Percentiles rank a stretch among this genome's conserved stretches.
phyloP scores from a whole-genome alignment of 306 rosid species.

The Abrus pulchellus region DNA sequence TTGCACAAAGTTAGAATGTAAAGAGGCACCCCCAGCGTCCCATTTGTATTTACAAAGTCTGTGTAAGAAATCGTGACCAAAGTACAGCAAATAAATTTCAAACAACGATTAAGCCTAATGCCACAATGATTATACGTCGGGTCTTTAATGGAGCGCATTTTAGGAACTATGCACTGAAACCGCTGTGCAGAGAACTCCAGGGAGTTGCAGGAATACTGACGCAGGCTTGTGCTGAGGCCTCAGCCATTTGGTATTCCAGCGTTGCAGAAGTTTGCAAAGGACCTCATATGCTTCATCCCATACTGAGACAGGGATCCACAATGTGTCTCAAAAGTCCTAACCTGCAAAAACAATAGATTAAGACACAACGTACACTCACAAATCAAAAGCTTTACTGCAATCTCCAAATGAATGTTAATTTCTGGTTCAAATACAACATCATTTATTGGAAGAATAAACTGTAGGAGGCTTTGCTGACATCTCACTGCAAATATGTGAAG shows the following conservation, averaged over 20 bases:
- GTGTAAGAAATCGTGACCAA: slow-evolving; percentile 1
- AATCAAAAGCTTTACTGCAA: slow-evolving; percentile 34
- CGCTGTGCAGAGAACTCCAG: slow-evolving; percentile 82
- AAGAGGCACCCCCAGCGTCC: slow-evolving; percentile 4
- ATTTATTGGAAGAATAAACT: slow-evolving; percentile 10
- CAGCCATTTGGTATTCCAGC: slow-evolving; percentile 83
- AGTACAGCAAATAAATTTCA: slow-evolving; percentile 8
- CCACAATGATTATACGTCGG: slow-evolving; percentile 15
- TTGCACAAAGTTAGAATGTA: slow-evolving; percentile 34
- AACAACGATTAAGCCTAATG: background rate
- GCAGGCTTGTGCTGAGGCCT: slow-evolving; percentile 89
- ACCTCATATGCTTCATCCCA: slow-evolving; percentile 96
- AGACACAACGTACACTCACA: background rate
- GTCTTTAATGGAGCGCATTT: slow-evolving; percentile 25
- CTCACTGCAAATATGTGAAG: slow-evolving; percentile 24
- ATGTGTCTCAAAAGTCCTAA: slow-evolving; percentile 81
- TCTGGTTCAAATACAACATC: slow-evolving; percentile 1
- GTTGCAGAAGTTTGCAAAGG: slow-evolving; percentile 90
- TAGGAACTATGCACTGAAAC: slow-evolving; percentile 71
- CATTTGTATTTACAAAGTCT: slow-evolving; percentile 53
- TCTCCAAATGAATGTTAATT: background rate
- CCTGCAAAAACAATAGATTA: slow-evolving; percentile 58
- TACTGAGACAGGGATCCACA: slow-evolving; percentile 91
- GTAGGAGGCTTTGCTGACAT: slow-evolving; percentile 7
- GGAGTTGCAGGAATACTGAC: slow-evolving; percentile 62